Percentiles rank a stretch among this genome's conserved stretches.
Evolutionary conservation across 371 early-diverging fungal species (phyloP).

Genomic region (Saksenaea vasiformis): DNA sequence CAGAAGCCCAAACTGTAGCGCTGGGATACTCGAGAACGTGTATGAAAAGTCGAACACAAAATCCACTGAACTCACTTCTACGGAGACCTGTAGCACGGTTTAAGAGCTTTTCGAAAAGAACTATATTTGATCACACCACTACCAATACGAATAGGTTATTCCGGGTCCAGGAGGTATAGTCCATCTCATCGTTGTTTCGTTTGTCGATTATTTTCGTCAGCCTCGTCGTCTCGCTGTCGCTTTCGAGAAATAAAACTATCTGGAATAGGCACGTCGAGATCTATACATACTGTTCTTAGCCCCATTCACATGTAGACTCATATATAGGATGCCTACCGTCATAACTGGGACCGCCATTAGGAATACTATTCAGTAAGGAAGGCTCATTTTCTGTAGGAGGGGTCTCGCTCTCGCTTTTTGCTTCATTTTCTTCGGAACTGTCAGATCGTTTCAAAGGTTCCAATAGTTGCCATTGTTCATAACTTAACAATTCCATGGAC

Average conservation of each 20-base stretch:
- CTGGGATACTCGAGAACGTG: too few relatives aligned
- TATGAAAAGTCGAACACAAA: too few relatives aligned
- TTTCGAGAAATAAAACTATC: conserved; percentile 53
- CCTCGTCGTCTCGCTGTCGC: conserved; percentile 54
- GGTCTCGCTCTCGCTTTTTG: not conserved
- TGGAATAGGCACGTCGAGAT: not conserved
- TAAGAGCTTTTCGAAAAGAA: too few relatives aligned
- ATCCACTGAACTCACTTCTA: too few relatives aligned
- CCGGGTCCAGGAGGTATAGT: too few relatives aligned
- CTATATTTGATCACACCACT: too few relatives aligned
- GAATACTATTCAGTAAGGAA: not conserved
- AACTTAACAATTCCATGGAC: conserved; percentile 30
- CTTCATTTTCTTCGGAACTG: not conserved
- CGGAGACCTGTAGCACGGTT: too few relatives aligned
- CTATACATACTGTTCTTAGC: not conserved
- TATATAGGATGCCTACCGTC: not conserved
- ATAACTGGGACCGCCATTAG: not conserved
- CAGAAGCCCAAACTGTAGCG: too few relatives aligned
- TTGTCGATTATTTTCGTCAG: conserved; percentile 46
- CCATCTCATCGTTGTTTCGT: conserved; percentile 49
- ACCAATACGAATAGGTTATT: too few relatives aligned
- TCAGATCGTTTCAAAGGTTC: not conserved
- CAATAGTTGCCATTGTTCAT: conserved; percentile 22
- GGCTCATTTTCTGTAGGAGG: not conserved
- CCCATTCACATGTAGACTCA: not conserved